These are phyloP conservation scores for Suillus occidentalis DNA, from an alignment of 768 basidiomycete species.

Conservation along the genomic window DNA sequence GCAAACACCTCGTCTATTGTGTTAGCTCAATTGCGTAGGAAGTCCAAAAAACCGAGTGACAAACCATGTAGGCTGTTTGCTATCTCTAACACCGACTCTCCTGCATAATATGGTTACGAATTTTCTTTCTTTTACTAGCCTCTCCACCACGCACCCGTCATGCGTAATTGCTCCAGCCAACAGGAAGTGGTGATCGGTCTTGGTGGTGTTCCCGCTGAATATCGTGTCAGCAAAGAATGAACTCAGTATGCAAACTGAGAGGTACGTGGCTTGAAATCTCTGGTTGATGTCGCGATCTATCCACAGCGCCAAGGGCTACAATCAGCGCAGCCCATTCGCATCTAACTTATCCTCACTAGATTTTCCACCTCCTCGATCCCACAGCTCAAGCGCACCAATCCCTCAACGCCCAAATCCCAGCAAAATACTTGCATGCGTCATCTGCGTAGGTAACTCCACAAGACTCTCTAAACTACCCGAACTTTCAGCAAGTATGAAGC, in stretches of 20 bases:
- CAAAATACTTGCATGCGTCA: conserved; percentile 86
- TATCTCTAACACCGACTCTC: background rate
- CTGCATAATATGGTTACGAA: background rate
- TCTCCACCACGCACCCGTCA: conserved; percentile 17
- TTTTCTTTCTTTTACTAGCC: background rate
- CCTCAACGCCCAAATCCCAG: conserved; percentile 79
- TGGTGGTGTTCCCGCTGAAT: conserved; percentile 5
- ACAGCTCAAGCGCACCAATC: conserved; percentile 79
- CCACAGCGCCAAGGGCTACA: too few species aligned
- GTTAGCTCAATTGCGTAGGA: background rate
- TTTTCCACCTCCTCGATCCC: conserved; percentile 89
- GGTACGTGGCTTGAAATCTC: conserved; percentile 36
- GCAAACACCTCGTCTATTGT: background rate
- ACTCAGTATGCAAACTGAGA: conserved; percentile 86
- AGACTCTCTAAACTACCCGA: conserved; percentile 92
- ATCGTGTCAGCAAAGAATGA: conserved; percentile 71
- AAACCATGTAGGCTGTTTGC: background rate
- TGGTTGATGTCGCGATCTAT: conserved; percentile 11
- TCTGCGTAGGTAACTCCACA: conserved; percentile 81
- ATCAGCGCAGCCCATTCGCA: too few species aligned
- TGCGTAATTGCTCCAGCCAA: conserved; percentile 28
- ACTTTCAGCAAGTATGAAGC: conserved; percentile 77
- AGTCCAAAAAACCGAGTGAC: background rate
- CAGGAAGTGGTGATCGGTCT: conserved; percentile 15
- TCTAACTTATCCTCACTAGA: conserved; percentile 59